phyloP scores from a whole-genome alignment of 73 alveolate genomes.

The Durusdinium trenchii region DNA sequence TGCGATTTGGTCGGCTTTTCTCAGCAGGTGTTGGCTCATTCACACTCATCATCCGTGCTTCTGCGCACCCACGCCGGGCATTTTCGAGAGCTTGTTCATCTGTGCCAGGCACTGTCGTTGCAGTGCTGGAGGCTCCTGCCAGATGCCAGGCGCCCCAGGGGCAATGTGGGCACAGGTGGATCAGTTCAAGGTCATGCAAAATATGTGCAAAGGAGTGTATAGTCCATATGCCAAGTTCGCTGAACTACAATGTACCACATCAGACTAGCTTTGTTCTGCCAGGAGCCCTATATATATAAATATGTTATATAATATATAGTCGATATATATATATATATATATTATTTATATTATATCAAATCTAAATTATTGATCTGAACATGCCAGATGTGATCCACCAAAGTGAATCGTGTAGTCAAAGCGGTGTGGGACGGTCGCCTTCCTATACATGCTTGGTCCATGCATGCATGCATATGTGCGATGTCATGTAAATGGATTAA shows the following conservation, averaged over 20 bases:
- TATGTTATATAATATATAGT: not conserved
- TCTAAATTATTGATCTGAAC: not conserved
- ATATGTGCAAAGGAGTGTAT: too few species aligned
- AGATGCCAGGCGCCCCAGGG: not conserved
- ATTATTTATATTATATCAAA: not conserved
- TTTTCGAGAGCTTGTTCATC: not conserved
- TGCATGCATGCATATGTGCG: not conserved
- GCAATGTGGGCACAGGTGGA: not conserved
- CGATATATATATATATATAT: not conserved
- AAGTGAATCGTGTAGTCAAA: not conserved
- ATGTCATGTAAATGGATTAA: too few species aligned
- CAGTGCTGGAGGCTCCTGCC: slow-evolving; percentile 28
- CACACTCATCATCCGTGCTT: not conserved
- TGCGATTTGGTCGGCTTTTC: not conserved
- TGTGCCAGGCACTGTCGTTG: not conserved
- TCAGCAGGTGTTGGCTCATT: not conserved
- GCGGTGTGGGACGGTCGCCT: not conserved
- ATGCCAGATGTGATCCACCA: not conserved
- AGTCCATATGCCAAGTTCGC: too few species aligned
- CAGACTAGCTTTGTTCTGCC: not conserved
- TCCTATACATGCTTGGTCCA: not conserved
- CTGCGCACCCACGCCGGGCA: not conserved
- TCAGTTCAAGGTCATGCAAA: not conserved
- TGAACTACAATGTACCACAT: too few species aligned
- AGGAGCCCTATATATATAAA: not conserved